Evolutionary conservation across 352 stramenopile genomes (phyloP), one percentile per base, ranked within the genome.

Genomic region (Phytophthora pisi): DNA sequence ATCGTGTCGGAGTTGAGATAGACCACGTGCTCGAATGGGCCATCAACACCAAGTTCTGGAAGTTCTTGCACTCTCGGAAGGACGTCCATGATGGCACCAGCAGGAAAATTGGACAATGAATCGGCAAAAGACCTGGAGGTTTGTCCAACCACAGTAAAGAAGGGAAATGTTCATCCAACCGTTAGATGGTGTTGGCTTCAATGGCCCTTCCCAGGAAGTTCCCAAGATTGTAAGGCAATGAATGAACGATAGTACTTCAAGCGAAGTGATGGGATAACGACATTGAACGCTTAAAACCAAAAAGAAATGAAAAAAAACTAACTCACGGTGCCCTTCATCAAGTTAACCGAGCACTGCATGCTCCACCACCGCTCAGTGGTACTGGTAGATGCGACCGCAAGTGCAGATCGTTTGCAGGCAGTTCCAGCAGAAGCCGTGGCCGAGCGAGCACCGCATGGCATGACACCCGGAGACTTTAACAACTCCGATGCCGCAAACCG

Each of bases 401-500:
- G 23, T 61, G 56, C 77, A 86, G 0, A 18, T 46, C n/a, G 42
- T 20, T 0, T 61, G 2, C 38, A 64, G 56, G 49, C 76, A 88
- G 16, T 65, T 53, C 64, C 68, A 88, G 57, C 77, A 88, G 30
- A 88, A 85, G 16, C 13, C 3, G 50, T 88, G 79, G 7, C 72
- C 75, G 23, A 66, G 61, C 10, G 61, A 28, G 42, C 78, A 86
- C 11, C 5, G 50, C 51, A 92, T 85, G 8, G 49, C 11, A n/a
- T 80, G 59, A 54, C 82, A 92, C n/a, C 84, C 84, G 0, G 50
- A 31, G n/a, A 72, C 65, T 46, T 77, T 79, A 50, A 88, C 49
- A 1, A 91, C 78, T 7, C 84, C 84, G 16, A 92, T 72, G 45
- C 82, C 84, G 47, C 84, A 91, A 16, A 30, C 43, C 0, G 84